Evolutionary conservation across 805 yeast genomes (phyloP), one percentile per base, ranked within the genome.

Genomic region (Wickerhamomyces mucosus): DNA sequence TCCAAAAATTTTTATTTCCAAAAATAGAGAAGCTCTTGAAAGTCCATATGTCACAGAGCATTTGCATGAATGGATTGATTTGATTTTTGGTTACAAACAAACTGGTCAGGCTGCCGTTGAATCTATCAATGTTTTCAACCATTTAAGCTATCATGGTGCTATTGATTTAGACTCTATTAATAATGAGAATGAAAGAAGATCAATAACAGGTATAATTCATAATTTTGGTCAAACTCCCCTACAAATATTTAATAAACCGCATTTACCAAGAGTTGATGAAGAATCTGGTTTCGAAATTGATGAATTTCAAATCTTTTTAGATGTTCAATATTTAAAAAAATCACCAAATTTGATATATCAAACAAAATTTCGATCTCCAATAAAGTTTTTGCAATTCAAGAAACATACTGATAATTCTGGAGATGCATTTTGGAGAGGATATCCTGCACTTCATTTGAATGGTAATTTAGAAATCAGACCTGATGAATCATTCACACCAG

Each of bases 201-300:
- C 94, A 1, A 66, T 80, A 3, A 79, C 84, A 15, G 88, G 94
- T 2, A 80, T 81, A 43, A 85, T 85, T 31, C 92, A 86, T 50
- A 85, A 85, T 53, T 85, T 85, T 63, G 96, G 96, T 0, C 96
- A 85, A 50, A 85, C 94, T 0, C 96, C 96, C 2, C 48, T 69
- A 29, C 82, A 79, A 43, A 58, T 86, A 9, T 83, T 86, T 43
- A 60, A 58, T 13, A 68, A 67, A 31, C 78, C 86, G 0, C 95
- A 85, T 52, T 78, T 80, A 1, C 40, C 48, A 17, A 61, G 66
- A 33, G 70, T 61, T 3, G 53, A 56, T 0, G 41, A 58, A n/a
- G 54, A 58, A 15, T 5, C 13, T 10, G 26, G 26, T 11, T 8
- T 13, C 6, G 26, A 13, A 23, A 4, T n/a, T 5, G 26, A 13